These are phyloP conservation scores for Agaricus bisporus DNA, from an alignment of 768 basidiomycete species.

Conservation along the genomic window DNA sequence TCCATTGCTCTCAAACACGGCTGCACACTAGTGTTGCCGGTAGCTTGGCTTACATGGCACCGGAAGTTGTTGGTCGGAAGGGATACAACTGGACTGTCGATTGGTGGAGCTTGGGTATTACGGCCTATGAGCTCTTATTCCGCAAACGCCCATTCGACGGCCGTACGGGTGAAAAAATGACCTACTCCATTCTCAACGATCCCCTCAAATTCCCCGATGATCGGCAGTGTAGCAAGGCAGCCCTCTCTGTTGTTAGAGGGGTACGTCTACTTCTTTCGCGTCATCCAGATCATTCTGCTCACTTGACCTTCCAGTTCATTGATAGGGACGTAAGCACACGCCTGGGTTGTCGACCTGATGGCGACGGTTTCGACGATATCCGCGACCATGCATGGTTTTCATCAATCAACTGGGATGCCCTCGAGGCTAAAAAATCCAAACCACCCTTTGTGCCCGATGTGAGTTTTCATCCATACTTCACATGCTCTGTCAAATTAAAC, in stretches of 20 bases:
- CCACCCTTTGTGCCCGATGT: conserved; percentile 94
- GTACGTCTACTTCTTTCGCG: conserved; percentile 36
- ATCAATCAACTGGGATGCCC: conserved; percentile 70
- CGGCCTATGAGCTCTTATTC: conserved; percentile 86
- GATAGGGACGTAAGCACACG: conserved; percentile 76
- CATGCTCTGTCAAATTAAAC: conserved; percentile 3
- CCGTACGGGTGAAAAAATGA: conserved; percentile 84
- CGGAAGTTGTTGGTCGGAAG: conserved; percentile 86
- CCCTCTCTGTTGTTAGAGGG: conserved; percentile 57
- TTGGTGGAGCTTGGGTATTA: conserved; percentile 94
- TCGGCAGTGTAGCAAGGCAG: conserved; percentile 57
- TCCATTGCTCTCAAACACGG: conserved; percentile 89
- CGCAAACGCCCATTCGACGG: conserved; percentile 85
- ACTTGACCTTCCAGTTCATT: conserved; percentile 52
- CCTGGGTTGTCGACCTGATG: conserved; percentile 70
- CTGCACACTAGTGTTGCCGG: conserved; percentile 92
- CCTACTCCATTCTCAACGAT: conserved; percentile 78
- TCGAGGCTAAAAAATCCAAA: conserved; percentile 63
- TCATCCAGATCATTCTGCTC: conserved; percentile 14
- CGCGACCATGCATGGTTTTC: conserved; percentile 82
- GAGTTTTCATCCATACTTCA: conserved; percentile 27
- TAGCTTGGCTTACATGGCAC: conserved; percentile 99
- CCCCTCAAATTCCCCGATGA: conserved; percentile 72
- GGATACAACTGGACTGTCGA: conserved; percentile 93
- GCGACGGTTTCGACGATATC: conserved; percentile 72